Base-by-base conservation (phyloP, 441 rosid species). In the Melianthus villosus region DNA sequence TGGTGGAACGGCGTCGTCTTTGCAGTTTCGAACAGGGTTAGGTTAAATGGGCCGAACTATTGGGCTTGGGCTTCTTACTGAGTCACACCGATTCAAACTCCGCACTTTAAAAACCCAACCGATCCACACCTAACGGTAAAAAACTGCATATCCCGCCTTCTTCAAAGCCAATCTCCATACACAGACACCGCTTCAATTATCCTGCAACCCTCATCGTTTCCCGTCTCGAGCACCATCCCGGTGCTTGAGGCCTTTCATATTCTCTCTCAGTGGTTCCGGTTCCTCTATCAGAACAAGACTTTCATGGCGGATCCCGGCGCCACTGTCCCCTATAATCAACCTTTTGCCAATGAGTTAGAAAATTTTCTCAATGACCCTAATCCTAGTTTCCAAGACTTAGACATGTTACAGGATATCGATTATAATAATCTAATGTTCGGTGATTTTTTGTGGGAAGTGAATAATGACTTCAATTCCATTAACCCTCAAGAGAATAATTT, bases 271-370 rank as follows among this genome's bases (percentile, higher is more conserved):
- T 10, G 36, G 6, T 8, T 13, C 36, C 1, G 36, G 64, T 46
- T 15, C 66, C n/a, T n/a, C n/a, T n/a, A n/a, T n/a, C 63, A 2
- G 63, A 53, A 44, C 29, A 51, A 18, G 75, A 69, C 47, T 60
- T 62, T 0, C 29, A 44, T 2, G 67, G 64, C 3, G n/a, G 44
- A 2, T 7, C 39, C 53, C n/a, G 26, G 19, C 7, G 48, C 48
- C 2, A 47, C 63, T 2, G 67, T 70, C 3, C 44, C 20, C 0
- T 26, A 60, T n/a, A 34, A 40, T 11, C n/a, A n/a, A n/a, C n/a
- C n/a, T n/a, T n/a, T n/a, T n/a, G n/a, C n/a, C n/a, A n/a, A n/a
- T n/a, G n/a, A n/a, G n/a, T n/a, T n/a, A n/a, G n/a, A n/a, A n/a
- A 38, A 60, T 13, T 25, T 59, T 2, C 30, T 67, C 33, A 4